Evolutionary conservation across 805 yeast species (phyloP).

Genomic region (Teunomyces stri): DNA sequence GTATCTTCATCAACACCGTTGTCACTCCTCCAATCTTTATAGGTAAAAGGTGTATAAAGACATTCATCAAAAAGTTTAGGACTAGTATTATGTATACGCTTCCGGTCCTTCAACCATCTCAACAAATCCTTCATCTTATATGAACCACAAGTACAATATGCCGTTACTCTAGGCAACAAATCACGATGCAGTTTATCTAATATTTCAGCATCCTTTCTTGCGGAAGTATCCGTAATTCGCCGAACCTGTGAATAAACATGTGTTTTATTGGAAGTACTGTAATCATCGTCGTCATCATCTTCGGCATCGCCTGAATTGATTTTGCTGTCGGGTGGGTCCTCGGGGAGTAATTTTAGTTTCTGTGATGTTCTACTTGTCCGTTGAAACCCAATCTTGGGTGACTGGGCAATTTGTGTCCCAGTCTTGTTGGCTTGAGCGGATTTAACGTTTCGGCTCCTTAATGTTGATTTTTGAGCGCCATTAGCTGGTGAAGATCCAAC

Average conservation of each 20-base stretch:
- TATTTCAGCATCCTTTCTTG: slow-evolving; percentile 90
- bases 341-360: slow-evolving; percentile 69
- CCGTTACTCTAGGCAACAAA: slow-evolving; percentile 88
- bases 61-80: slow-evolving; percentile 95
- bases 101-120: slow-evolving; percentile 80
- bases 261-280: slow-evolving; percentile 21
- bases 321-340: slow-evolving; percentile 35
- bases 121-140: slow-evolving; percentile 85
- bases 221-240: slow-evolving; percentile 80
- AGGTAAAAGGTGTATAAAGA: slow-evolving; percentile 84
- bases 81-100: slow-evolving; percentile 66
- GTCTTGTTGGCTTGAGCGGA: slow-evolving; percentile 21
- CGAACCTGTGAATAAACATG: slow-evolving; percentile 82
- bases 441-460: not conserved
- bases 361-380: slow-evolving; percentile 73
- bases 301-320: slow-evolving; percentile 16
- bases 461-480: not conserved
- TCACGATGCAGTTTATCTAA: slow-evolving; percentile 84
- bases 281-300: slow-evolving; percentile 25
- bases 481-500: not conserved
- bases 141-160: slow-evolving; percentile 93
- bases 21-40: slow-evolving; percentile 69
- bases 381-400: slow-evolving; percentile 63
- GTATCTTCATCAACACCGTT: slow-evolving; percentile 14
- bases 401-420: slow-evolving; percentile 29